Evolutionary conservation across 352 stramenopile genomes (phyloP).

Genomic region (Phytophthora quininea): DNA sequence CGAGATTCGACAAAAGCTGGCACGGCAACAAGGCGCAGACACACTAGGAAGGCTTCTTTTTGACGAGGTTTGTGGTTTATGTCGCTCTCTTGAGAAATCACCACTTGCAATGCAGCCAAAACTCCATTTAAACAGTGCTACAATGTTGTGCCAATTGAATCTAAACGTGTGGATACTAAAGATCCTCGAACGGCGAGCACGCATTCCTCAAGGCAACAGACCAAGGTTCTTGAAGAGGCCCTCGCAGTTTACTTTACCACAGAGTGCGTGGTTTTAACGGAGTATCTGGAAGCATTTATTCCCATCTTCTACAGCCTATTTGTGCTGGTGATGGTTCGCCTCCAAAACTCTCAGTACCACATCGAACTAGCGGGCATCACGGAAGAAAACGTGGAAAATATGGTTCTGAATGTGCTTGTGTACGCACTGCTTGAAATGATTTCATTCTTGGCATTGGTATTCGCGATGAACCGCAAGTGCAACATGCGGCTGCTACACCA

Average conservation of each 20-base stretch:
- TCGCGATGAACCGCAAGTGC: slow-evolving; percentile 10
- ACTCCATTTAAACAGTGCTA: no score
- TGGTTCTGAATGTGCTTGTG: slow-evolving; percentile 6
- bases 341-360: slow-evolving; percentile 27
- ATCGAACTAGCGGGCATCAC: slow-evolving; percentile 10
- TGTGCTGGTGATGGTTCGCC: slow-evolving; percentile 9
- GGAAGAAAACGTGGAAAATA: neutral
- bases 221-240: slow-evolving; percentile 2
- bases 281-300: slow-evolving; percentile 42
- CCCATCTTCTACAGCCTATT: slow-evolving; percentile 30
- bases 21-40: slow-evolving; percentile 1
- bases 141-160: no score
- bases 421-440: slow-evolving; percentile 23
- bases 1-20: neutral
- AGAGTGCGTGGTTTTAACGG: slow-evolving; percentile 39
- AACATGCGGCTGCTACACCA: slow-evolving; percentile 26
- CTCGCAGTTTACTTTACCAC: slow-evolving; percentile 31
- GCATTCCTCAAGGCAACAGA: neutral
- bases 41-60: neutral
- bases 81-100: neutral
- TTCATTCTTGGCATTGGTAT: slow-evolving; percentile 18
- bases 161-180: no score
- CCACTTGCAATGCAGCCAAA: no score
- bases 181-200: neutral
- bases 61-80: neutral